Evolutionary conservation across 345 rosid genomes (phyloP), one percentile per base, ranked within the genome.

Genomic region (Rhizophora apiculata): DNA sequence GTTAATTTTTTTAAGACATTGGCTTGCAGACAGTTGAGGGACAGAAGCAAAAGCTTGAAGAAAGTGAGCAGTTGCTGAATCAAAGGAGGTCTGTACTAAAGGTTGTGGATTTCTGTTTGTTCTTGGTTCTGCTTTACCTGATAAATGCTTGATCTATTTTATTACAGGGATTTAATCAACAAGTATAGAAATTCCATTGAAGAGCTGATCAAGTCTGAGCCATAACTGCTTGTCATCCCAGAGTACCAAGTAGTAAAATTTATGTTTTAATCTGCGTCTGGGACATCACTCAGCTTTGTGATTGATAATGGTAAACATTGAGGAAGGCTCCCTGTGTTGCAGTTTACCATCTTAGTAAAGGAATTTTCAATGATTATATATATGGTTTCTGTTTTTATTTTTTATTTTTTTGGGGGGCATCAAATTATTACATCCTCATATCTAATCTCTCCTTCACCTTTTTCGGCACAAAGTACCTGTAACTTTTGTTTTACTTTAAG

Each of bases 1-100:
- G 6, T 16, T 68, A 16, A 32, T 34, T n/a, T 36, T 20, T 64
- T 65, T 24, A 30, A 19, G 13, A 68, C 58, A 36, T 70, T 56
- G 71, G 54, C 54, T 43, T 82, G 64, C 71, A 88, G 96, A 88
- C 93, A 13, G 89, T 89, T 46, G 87, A 93, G 74, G 87, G 84
- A 62, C 88, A 94, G 80, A 89, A 88, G 80, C 46, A 67, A 68
- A 89, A 87, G 81, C 63, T 89, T 39, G 96, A 91, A 64, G 90
- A 88, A 69, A 81, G 82, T n/a, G 84, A 81, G 61, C 90, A 82
- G 63, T 59, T 84, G 73, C 80, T 85, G 6, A 80, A 82, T 66
- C 90, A 86, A 68, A 71, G 92, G 72, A 89, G 84, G 89, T 85
- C 19, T 30, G 72, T 76, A 30, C 26, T 27, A n/a, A 24, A 21